Evolutionary conservation across 768 basidiomycete species (phyloP), one percentile per base, ranked within the genome.

Genomic region (Pisolithus microcarpus): DNA sequence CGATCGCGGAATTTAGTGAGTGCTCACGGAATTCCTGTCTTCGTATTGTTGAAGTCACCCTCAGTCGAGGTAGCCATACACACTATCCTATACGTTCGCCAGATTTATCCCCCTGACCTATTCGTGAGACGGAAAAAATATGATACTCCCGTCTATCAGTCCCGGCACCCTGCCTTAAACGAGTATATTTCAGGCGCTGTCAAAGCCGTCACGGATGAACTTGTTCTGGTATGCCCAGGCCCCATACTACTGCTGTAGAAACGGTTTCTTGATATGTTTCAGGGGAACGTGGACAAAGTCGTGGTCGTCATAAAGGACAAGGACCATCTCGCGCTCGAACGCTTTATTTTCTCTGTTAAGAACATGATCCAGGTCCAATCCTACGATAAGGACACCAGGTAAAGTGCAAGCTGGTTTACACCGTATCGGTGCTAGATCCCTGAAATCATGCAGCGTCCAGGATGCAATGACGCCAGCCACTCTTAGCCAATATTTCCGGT

Each of bases 11-110:
- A 61, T 88, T 88, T 70, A 81, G 87, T 87, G 56, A 58, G 81
- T 67, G 38, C 16, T 38, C 31, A 38, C 7, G 30, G 3, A 31
- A 15, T 23, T 19, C n/a, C 16, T 18, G 21, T 42, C 9, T 24
- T 9, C 9, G 2, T 19, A 15, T 16, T 38, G 34, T 21, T 57
- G 61, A 5, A 66, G 38, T 26, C 34, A 10, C 9, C 43, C 26
- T 19, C 61, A 98, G 95, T 98, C 58, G 95, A 98, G 63, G 88
- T 94, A 28, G 89, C 90, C 9, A 84, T 96, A 53, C 94, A 97
- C 62, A 85, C 85, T 4, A 91, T 98, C 54, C 78, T 98, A 5
- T 96, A 90, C 61, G 81, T 92, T 26, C 84, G 95, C 18, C 85
- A 88, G 57, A 76, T 98, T 46, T 98, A 97, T 60, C 95, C 94